Evolutionary conservation across 495 filamentous ascomycete genomes (phyloP).

Genomic region (Talaromyces proteolyticus): DNA sequence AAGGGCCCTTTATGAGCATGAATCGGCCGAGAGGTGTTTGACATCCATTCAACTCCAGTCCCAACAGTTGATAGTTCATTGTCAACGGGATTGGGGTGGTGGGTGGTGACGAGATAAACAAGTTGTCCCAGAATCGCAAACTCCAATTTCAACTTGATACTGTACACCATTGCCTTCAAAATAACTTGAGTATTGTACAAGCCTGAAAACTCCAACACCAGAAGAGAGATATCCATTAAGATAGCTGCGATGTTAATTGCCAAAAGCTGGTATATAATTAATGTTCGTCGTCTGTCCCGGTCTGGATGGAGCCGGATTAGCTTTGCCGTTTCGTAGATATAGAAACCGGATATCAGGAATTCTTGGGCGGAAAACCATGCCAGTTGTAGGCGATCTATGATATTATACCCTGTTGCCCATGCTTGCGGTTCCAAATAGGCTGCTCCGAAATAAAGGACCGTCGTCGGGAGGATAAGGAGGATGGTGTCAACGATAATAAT

Average conservation of each 20-base stretch:
- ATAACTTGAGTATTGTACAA: slow-evolving; percentile 31
- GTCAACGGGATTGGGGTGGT: too few species aligned
- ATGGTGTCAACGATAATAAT: slow-evolving; percentile 26
- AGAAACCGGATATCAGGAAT: slow-evolving; percentile 37
- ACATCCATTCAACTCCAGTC: too few species aligned
- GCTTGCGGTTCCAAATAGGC: slow-evolving; percentile 19
- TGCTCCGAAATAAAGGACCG: slow-evolving; percentile 22
- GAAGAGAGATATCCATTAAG: slow-evolving; percentile 22
- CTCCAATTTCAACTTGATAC: slow-evolving; percentile 48
- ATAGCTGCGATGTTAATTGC: slow-evolving; percentile 36
- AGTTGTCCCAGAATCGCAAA: slow-evolving; percentile 48
- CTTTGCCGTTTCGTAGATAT: slow-evolving; percentile 33
- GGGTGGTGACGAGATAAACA: slow-evolving; percentile 30
- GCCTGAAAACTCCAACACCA: slow-evolving; percentile 27
- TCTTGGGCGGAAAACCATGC: slow-evolving; percentile 38
- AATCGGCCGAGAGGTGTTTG: too few species aligned
- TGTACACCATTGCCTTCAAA: slow-evolving; percentile 37
- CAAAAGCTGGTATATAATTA: slow-evolving; percentile 38
- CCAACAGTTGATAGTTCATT: too few species aligned
- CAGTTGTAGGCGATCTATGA: slow-evolving; percentile 38
- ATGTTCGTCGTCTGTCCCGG: slow-evolving; percentile 14
- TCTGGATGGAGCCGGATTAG: slow-evolving; percentile 26
- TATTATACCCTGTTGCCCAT: slow-evolving; percentile 20
- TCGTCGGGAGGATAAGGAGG: slow-evolving; percentile 22
- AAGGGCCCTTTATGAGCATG: too few species aligned